phyloP scores from a whole-genome alignment of 352 stramenopile genomes.

The Pelagophyceae sp. region DNA sequence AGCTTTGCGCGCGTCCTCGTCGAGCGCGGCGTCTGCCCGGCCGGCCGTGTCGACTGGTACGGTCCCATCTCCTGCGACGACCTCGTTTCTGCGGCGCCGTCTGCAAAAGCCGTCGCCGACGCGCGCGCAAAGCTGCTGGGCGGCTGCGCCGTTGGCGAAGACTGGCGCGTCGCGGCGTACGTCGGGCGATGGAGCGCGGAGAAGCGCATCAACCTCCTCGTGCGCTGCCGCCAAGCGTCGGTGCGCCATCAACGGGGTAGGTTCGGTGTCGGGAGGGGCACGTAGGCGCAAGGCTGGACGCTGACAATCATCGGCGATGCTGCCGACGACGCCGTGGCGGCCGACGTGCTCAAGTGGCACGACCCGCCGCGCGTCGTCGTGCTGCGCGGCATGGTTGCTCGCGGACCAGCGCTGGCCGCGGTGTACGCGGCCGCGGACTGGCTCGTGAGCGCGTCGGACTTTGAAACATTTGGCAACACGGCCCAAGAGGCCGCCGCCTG shows the following conservation, averaged over 20 bases:
- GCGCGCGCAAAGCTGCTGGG: neutral
- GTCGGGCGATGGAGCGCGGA: conserved; percentile 25
- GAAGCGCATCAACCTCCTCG: conserved; percentile 26
- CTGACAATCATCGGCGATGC: conserved; percentile 17
- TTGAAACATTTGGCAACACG: conserved; percentile 35
- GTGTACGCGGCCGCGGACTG: conserved; percentile 27
- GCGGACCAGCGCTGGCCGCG: neutral
- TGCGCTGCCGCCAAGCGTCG: neutral
- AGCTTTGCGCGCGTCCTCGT: neutral
- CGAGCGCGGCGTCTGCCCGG: neutral
- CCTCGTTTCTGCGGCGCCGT: neutral
- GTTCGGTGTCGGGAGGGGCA: too few species aligned
- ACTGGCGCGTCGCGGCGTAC: conserved; percentile 18
- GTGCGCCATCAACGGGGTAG: too few species aligned
- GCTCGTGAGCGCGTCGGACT: conserved; percentile 27
- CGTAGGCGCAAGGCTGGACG: neutral
- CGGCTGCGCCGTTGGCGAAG: neutral
- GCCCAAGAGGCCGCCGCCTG: conserved; percentile 26
- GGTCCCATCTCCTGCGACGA: neutral
- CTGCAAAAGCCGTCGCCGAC: neutral
- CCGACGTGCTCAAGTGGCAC: conserved; percentile 17
- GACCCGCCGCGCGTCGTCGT: conserved; percentile 22
- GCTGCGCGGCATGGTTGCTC: conserved; percentile 18
- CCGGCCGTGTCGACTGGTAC: neutral
- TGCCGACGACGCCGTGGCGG: conserved; percentile 7